A percentile compares a stretch with the other conserved stretches of the same genome.
phyloP scores from a whole-genome alignment of 495 filamentous ascomycete genomes.

The Thozetella sp. region DNA sequence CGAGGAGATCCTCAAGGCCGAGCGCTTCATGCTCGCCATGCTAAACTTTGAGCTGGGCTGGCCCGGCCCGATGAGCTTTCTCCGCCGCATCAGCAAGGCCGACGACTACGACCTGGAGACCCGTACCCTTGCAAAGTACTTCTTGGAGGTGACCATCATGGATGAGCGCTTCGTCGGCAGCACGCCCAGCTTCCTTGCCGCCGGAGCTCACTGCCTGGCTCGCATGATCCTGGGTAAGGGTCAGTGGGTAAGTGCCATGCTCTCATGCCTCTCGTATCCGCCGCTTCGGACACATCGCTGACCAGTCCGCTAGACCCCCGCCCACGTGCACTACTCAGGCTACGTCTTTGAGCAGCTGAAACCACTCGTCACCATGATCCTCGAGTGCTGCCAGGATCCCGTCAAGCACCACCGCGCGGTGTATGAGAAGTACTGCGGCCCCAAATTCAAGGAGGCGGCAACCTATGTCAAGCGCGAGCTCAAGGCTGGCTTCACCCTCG shows the following conservation, averaged over 20 bases:
- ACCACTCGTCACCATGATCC: constrained; percentile 71
- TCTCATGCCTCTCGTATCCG: constrained; percentile 4
- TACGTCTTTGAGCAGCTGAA: constrained; percentile 87
- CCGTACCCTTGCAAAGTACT: constrained; percentile 95
- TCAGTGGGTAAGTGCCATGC: constrained; percentile 73
- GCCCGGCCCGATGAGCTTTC: constrained; percentile 98
- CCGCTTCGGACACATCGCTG: constrained; percentile 20
- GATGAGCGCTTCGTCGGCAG: constrained; percentile 95
- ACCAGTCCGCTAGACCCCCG: constrained; percentile 58
- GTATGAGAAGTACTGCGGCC: constrained; percentile 88
- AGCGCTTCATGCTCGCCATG: constrained; percentile 97
- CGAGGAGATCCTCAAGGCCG: constrained; percentile 95
- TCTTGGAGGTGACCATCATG: constrained; percentile 95
- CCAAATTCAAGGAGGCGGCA: constrained; percentile 81
- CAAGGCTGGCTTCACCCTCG: constrained; percentile 48
- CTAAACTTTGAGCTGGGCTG: constrained; percentile 92
- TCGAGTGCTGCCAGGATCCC: constrained; percentile 85
- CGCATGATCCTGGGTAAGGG: constrained; percentile 87
- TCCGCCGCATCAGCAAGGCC: constrained; percentile 95
- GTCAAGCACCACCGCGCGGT: constrained; percentile 81
- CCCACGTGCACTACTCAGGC: constrained; percentile 88
- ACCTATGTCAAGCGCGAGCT: constrained; percentile 77
- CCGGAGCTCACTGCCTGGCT: constrained; percentile 92
- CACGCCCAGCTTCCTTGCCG: constrained; percentile 86
- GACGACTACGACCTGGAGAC: constrained; percentile 98